A percentile compares a stretch with the other conserved stretches of the same genome.
Conservation (phyloP, 805 yeast genomes). For the Vanderwaltozyma yarrowii region DNA sequence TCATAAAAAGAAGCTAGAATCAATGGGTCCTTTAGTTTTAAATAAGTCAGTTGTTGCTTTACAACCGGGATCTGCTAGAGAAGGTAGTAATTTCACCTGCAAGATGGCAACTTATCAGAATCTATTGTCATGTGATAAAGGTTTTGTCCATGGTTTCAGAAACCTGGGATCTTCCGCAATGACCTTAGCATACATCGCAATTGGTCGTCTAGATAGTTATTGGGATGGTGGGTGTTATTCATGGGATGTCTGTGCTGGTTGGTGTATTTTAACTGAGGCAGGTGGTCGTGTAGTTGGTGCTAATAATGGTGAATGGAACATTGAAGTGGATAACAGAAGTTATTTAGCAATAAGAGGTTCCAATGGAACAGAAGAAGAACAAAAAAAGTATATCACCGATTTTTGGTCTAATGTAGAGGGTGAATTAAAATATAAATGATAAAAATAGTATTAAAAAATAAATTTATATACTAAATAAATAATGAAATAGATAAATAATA, state of each 20-base stretch:
- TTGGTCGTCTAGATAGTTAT: constrained; percentile 50
- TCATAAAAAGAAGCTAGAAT: constrained; percentile 57
- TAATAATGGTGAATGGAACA: constrained; percentile 38
- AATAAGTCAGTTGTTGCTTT: constrained; percentile 82
- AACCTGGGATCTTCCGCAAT: constrained; percentile 57
- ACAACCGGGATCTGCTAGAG: constrained; percentile 80
- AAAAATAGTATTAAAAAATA: neutral
- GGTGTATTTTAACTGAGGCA: constrained; percentile 51
- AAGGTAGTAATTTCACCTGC: constrained; percentile 80
- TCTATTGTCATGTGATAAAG: constrained; percentile 80
- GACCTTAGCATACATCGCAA: constrained; percentile 48
- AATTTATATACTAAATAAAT: neutral
- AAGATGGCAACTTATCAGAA: constrained; percentile 73
- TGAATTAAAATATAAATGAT: constrained; percentile 31
- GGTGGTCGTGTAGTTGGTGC: constrained; percentile 53
- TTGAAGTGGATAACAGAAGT: constrained; percentile 42
- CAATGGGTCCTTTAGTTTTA: constrained; percentile 78
- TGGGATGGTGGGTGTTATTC: constrained; percentile 64
- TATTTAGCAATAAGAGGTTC: constrained; percentile 49
- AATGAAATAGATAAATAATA: neutral
- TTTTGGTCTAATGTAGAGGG: constrained; percentile 45
- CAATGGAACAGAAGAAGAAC: constrained; percentile 23
- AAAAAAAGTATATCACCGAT: constrained; percentile 36
- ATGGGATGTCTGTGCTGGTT: constrained; percentile 69
- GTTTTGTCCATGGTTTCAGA: constrained; percentile 69